Evolutionary conservation across 2,329 filamentous ascomycete genomes (phyloP).

Genomic region (Aspergillus fumigatus): DNA sequence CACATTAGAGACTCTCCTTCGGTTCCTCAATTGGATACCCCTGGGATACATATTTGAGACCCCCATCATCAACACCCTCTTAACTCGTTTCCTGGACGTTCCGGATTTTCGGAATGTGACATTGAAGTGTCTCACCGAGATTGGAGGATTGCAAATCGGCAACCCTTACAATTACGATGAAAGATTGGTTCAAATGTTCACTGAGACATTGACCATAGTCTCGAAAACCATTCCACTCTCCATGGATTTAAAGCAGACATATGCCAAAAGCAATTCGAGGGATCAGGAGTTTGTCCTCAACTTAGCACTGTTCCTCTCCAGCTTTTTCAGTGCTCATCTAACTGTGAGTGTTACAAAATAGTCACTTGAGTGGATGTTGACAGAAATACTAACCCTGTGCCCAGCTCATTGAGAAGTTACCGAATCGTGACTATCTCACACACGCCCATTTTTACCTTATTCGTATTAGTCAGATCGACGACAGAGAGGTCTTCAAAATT

Average conservation of each 20-base stretch:
- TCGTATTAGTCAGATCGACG: conserved; percentile 96
- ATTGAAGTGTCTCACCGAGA: conserved; percentile 93
- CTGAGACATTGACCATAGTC: conserved; percentile 88
- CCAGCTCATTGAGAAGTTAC: conserved; percentile 88
- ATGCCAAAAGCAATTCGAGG: conserved; percentile 81
- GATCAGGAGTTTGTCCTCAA: conserved; percentile 99
- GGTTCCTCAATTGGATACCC: conserved; percentile 99
- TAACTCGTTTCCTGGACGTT: conserved; percentile 85
- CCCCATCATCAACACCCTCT: conserved; percentile 86
- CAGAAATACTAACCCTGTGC: conserved; percentile 11
- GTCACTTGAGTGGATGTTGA: not conserved
- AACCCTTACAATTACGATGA: conserved; percentile 78
- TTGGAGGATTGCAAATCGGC: conserved; percentile 85
- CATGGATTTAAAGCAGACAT: conserved; percentile 86
- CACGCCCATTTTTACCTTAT: conserved; percentile 98
- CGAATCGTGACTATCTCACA: conserved; percentile 88
- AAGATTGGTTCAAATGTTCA: conserved; percentile 97
- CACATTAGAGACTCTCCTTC: conserved; percentile 90
- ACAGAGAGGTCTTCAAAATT: conserved; percentile 99
- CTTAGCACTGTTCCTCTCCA: conserved; percentile 89
- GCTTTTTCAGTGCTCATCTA: conserved; percentile 92
- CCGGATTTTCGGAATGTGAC: conserved; percentile 97
- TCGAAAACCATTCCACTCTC: conserved; percentile 87
- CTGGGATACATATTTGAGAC: conserved; percentile 99
- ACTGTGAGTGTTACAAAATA: conserved; percentile 51